A percentile compares a stretch with the other conserved stretches of the same genome.
Evolutionary conservation across 345 rosid genomes (phyloP).

Genomic region (Moricandia moricandioides): DNA sequence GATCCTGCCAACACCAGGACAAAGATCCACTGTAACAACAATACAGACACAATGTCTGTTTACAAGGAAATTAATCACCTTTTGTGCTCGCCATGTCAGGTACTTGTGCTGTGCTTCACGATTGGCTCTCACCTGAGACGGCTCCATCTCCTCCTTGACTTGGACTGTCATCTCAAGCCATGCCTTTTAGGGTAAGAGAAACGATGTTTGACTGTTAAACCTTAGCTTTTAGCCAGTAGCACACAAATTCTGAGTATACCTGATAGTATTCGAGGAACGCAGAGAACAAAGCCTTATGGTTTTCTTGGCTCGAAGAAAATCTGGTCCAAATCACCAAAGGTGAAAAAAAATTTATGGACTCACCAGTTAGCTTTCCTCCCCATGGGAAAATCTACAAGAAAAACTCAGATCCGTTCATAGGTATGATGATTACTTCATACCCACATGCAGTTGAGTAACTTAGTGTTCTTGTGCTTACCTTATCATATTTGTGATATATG

Average conservation of each 20-base stretch:
- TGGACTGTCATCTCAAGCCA: conserved; percentile 33
- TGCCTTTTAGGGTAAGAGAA: conserved; percentile 14
- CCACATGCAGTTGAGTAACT: background rate
- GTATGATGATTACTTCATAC: background rate
- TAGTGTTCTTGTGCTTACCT: conserved; percentile 42
- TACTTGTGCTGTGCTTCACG: conserved; percentile 39
- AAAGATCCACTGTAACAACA: background rate
- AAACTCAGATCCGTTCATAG: conserved; percentile 43
- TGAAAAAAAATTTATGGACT: conserved; percentile 52
- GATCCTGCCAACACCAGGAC: conserved; percentile 27
- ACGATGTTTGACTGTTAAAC: background rate
- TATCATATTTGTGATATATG: conserved; percentile 58
- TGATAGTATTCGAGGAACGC: conserved; percentile 32
- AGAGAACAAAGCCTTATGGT: conserved; percentile 30
- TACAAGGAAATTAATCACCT: conserved; percentile 18
- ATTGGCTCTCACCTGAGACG: conserved; percentile 30
- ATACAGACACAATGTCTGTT: background rate
- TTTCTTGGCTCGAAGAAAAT: conserved; percentile 35
- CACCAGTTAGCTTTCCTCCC: conserved; percentile 95
- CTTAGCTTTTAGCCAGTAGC: background rate
- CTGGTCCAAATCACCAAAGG: conserved; percentile 38
- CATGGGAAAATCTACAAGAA: conserved; percentile 84
- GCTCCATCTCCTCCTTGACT: conserved; percentile 19
- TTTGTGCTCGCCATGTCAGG: conserved; percentile 38
- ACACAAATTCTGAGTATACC: background rate